Evolutionary conservation across 495 filamentous ascomycete species (phyloP), one percentile per base, ranked within the genome.

Genomic region (Xylaria venustula): DNA sequence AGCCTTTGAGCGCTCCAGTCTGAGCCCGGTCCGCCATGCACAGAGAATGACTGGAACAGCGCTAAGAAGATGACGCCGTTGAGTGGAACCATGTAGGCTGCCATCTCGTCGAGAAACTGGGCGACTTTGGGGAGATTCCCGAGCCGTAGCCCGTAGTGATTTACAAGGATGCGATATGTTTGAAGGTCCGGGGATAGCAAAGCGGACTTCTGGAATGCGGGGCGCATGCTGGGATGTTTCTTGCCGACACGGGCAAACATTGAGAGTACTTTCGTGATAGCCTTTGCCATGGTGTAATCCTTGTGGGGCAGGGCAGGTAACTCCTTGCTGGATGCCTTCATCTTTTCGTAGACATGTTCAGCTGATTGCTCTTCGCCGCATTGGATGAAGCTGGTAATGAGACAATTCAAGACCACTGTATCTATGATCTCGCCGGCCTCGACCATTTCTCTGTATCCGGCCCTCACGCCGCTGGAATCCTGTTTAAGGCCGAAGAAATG

Each of bases 391-490:
- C 92, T 87, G 1, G 85, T 79, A 58, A 97, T 89, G 64, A 97
- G 81, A 60, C 88, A 88, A 68, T 97, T 97, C 66, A 97, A 77
- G 12, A 91, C 89, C 5, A 88, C 83, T 0, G 91, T 94, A 71
- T 98, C 93, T 30, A 98, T 87, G 15, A 97, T 84, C 68, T 97
- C 89, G 34, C 92, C 92, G 0, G 84, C 83, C 44, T 88, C 75
- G 28, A 97, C 88, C 69, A 96, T 87, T 7, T 88, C 82, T 32
- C 84, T 77, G 67, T 95, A 98, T 0, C 88, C 85, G 34, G 77
- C 78, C 44, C 90, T 81, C 41, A 96, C 82, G 25, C 81, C 87
- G 62, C 87, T 77, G 4, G 85, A 81, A 70, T 97, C 87, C 30
- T 79, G 75, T 60, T 81, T 80, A 48, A 93, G 75, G 14, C 93